phyloP scores from a whole-genome alignment of 2,329 filamentous ascomycete species.

The Neofusicoccum parvum region DNA sequence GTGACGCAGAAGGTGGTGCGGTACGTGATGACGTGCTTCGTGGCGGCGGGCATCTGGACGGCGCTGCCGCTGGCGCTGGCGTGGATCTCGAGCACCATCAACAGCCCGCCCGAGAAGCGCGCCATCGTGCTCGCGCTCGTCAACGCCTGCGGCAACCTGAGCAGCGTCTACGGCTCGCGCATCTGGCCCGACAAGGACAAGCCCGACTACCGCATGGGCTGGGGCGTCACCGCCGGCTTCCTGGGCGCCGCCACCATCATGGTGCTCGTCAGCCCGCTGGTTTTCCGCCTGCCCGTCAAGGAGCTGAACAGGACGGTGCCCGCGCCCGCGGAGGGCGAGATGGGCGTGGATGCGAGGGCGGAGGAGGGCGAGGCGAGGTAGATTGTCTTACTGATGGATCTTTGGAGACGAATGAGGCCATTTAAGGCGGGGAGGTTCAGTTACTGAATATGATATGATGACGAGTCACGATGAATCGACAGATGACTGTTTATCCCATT shows the following conservation, averaged over 20 bases:
- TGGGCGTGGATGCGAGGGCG: neutral
- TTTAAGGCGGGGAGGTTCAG: neutral
- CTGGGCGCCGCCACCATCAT: slow-evolving; percentile 48
- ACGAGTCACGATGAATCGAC: slow-evolving; percentile 1
- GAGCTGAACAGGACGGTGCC: neutral
- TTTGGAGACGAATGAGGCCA: too few relatives aligned
- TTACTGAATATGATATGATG: neutral
- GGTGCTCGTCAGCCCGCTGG: slow-evolving; percentile 36
- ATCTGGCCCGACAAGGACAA: slow-evolving; percentile 56
- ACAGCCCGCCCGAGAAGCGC: slow-evolving; percentile 59
- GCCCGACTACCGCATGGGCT: slow-evolving; percentile 54
- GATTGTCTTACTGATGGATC: too few relatives aligned
- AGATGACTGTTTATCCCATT: neutral
- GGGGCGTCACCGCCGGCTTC: slow-evolving; percentile 55
- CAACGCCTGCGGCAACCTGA: slow-evolving; percentile 33
- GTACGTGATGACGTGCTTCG: slow-evolving; percentile 46
- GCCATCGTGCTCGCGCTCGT: slow-evolving; percentile 58
- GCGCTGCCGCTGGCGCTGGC: slow-evolving; percentile 59
- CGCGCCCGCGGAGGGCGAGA: neutral
- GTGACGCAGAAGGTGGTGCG: slow-evolving; percentile 35
- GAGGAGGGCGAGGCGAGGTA: slow-evolving; percentile 8
- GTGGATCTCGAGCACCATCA: slow-evolving; percentile 63
- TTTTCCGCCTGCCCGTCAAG: slow-evolving; percentile 9
- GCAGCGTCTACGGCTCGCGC: slow-evolving; percentile 4
- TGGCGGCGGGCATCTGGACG: slow-evolving; percentile 53